Evolutionary conservation across 2,329 filamentous ascomycete species (phyloP), one percentile per base, ranked within the genome.

Genomic region (Colletotrichum eremochloae): DNA sequence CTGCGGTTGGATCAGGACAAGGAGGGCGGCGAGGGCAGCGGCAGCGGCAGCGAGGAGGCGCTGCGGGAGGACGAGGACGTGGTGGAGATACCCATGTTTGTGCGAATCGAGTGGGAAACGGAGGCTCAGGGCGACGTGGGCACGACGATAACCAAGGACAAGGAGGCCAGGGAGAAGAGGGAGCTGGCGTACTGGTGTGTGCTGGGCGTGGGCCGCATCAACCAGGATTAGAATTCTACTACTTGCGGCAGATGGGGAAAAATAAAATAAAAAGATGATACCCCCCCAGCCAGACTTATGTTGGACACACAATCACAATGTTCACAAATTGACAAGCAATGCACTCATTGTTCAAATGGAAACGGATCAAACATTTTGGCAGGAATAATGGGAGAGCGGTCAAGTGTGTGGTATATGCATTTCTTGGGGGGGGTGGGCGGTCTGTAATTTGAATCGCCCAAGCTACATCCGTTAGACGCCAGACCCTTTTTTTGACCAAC

Each of bases 131-230:
- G 91, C 67, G 90, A 94, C 72, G 89, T 91, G 11, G 92, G 90
- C 15, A 85, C 87, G 4, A 83, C 84, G 11, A 77, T 82, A 2
- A 81, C 82, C 46, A 87, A 82, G 79, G 89, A 88, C 76, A 91
- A 87, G 80, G 90, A 89, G 56, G 89, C 85, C 60, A 92, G 88
- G 80, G 93, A 96, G 82, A 96, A 91, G 85, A 90, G 93, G 78
- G 96, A 98, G 80, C 84, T 98, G 82, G 95, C 95, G 67, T 98
- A 97, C 82, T 99, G 96, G 96, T 95, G 94, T 84, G 95, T 97
- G 29, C 85, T 98, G 46, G 96, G 96, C 4, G 89, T 97, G 70
- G 96, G 96, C 12, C 91, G 91, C 77, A 96, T 98, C 78, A 89
- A 84, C 75, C 85, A 86, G 79, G 82, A 85, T 68, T 80, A 75